Base-by-base conservation (phyloP, 2,329 filamentous ascomycete species). In the Colletotrichum chlorophyti region DNA sequence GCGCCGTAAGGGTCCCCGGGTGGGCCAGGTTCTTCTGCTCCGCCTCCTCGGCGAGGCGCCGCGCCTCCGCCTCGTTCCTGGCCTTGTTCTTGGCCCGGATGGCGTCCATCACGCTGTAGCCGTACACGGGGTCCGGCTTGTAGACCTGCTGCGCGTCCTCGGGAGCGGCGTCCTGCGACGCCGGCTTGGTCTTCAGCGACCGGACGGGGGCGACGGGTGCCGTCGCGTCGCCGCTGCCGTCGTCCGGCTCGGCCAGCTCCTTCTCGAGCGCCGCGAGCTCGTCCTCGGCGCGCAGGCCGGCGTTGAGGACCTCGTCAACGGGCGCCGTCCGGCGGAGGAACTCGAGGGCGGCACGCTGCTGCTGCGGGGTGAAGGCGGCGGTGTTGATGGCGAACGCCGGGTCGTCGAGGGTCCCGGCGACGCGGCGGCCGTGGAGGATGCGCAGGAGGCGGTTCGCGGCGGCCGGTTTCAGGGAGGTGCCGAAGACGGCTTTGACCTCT, bases 341-440 rank as follows among this genome's bases (percentile, higher is more conserved):
- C 29, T 70, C 71, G 53, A 89, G 72, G 1, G 79, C 86, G 37
- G 66, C 75, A 14, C 71, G 68, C 14, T 79, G 72, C 58, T 84
- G 76, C 1, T 70, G 60, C 3, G 69, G 51, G 8, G 72, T 71
- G 63, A 75, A 86, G 9, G 69, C 65, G 2, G 70, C 71, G 24
- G 83, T 85, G 62, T 84, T 79, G 23, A 72, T 62, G 31, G 72
- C 71, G 43, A 83, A 76, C 5, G 72, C 74, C 3, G 85, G 85
- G 65, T 89, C 86, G 10, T 85, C 79, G 37, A 89, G 74, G 3
- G 85, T 87, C 29, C 86, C 86, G 7, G 86, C 84, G 19, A 89
- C 84, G 35, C 86, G 78, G 31, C 85, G 80, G 8, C 86, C 86
- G 66, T 89, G 86, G 11, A 88, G 70, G 46, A 88, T 82, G 49